Base-by-base conservation (phyloP, 2,329 filamentous ascomycete species). In the Colletotrichum cuscutae region DNA sequence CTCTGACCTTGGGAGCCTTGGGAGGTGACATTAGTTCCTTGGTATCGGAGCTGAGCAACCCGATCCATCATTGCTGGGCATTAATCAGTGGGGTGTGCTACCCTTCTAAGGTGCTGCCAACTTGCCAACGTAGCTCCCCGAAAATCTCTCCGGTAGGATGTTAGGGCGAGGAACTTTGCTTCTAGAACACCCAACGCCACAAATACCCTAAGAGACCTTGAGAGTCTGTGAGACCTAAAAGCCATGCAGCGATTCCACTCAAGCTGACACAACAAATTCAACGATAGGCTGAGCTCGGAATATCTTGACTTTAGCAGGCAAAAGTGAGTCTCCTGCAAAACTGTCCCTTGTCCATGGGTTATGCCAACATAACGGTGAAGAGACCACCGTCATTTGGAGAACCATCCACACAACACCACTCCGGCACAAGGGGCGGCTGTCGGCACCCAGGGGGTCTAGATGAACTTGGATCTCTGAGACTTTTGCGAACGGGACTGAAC, bases 91-190 rank as follows among this genome's bases (percentile, higher is more conserved):
- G 61, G 49, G 61, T 64, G n/a, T 8, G 24, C 24, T 22, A 8
- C 62, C 62, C 62, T 65, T 52, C 42, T 52, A 26, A 26, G 26
- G 26, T 26, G 9, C 15, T 46, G 35, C 54, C 49, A 70, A 32
- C 30, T 8, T 46, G 46, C 60, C 49, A 70, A 32, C 49, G n/a
- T 46, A 56, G 59, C 26, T 59, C 59, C 70, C 59, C 59, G 59
- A 60, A 60, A 72, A 63, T 68, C 49, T 68, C 65, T 61, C 69
- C 65, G 69, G 19, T 19, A 58, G 57, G 37, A 62, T 35, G 32
- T 35, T 64, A 52, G 68, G 61, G 68, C 8, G 12, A 52, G 52
- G 24, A 32, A 35, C 46, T 54, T n/a, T n/a, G 35, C 7, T 15
- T 42, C 5, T 42, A 42, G 37, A 42, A 42, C 37, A 42, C 5